These are phyloP conservation scores for Sicyos baderoa DNA, from an alignment of 306 rosid genomes.

Conservation along the genomic window DNA sequence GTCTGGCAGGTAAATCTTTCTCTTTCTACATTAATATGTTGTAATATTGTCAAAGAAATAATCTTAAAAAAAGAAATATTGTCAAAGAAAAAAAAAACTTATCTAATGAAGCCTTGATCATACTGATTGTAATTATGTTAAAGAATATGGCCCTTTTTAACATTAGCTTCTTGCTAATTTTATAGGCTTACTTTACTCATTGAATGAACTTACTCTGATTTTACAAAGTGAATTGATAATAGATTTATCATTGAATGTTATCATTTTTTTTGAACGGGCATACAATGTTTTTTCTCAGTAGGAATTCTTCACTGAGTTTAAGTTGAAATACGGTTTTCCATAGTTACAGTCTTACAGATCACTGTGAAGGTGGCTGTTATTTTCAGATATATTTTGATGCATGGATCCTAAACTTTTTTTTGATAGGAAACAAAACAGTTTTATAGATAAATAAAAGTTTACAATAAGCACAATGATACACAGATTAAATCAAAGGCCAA, in stretches of 20 bases:
- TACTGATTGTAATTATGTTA: not conserved
- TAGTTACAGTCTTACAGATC: too few relatives aligned
- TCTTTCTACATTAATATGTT: conserved; percentile 1
- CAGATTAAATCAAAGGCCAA: too few relatives aligned
- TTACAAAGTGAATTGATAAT: not conserved
- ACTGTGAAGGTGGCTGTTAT: too few relatives aligned
- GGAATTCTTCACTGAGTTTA: not conserved
- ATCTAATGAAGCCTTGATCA: not conserved
- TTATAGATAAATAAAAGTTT: too few relatives aligned
- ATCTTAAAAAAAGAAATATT: too few relatives aligned
- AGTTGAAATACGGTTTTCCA: too few relatives aligned
- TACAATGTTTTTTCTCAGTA: not conserved
- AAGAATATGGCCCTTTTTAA: not conserved
- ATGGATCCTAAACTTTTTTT: too few relatives aligned
- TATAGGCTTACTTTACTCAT: not conserved
- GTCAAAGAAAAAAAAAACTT: not conserved
- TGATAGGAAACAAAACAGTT: too few relatives aligned
- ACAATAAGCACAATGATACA: too few relatives aligned
- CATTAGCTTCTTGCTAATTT: not conserved
- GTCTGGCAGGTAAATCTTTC: conserved; percentile 73
- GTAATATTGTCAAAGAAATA: not conserved
- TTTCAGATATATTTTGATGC: too few relatives aligned
- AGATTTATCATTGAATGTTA: not conserved
- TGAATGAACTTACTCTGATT: not conserved
- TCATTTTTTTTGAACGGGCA: not conserved